phyloP scores from a whole-genome alignment of 1,139 yeast genomes.

The Suhomyces guaymorum region DNA sequence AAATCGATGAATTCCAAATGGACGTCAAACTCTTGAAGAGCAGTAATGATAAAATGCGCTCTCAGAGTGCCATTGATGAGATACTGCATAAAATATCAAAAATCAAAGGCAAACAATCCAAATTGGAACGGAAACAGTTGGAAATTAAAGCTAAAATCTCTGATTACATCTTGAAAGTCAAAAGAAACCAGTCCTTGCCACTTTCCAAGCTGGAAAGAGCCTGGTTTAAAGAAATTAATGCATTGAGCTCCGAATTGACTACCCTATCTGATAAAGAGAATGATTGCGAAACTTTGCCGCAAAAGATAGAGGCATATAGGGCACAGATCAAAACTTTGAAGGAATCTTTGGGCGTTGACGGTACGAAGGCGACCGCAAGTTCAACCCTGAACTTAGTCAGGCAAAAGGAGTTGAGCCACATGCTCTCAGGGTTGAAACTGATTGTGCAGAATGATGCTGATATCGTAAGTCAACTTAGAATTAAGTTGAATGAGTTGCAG shows the following conservation, averaged over 20 bases:
- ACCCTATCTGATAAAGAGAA: background rate
- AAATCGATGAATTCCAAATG: slow-evolving; percentile 25
- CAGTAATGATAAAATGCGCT: slow-evolving; percentile 8
- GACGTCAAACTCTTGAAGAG: slow-evolving; percentile 24
- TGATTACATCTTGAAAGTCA: slow-evolving; percentile 24
- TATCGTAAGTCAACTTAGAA: slow-evolving; percentile 13
- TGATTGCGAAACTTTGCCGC: slow-evolving; percentile 13
- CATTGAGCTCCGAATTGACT: slow-evolving; percentile 15
- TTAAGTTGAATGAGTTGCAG: background rate
- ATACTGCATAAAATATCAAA: slow-evolving; percentile 18
- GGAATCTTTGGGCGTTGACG: background rate
- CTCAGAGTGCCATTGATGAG: slow-evolving; percentile 2
- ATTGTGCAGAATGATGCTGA: background rate
- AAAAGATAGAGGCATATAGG: slow-evolving; percentile 15
- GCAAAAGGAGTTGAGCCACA: slow-evolving; percentile 21
- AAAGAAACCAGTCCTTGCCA: slow-evolving; percentile 28
- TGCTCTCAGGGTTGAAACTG: slow-evolving; percentile 19
- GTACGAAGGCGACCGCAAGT: background rate
- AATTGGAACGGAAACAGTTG: slow-evolving; percentile 23
- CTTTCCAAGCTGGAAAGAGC: slow-evolving; percentile 36
- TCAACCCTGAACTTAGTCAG: slow-evolving; percentile 14
- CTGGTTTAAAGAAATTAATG: slow-evolving; percentile 43
- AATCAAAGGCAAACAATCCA: slow-evolving; percentile 23
- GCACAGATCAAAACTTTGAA: slow-evolving; percentile 20
- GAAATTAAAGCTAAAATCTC: slow-evolving; percentile 26